Evolutionary conservation across 164 flowering plant genomes (phyloP).

Genomic region (Tetrastigma voinierianum): DNA sequence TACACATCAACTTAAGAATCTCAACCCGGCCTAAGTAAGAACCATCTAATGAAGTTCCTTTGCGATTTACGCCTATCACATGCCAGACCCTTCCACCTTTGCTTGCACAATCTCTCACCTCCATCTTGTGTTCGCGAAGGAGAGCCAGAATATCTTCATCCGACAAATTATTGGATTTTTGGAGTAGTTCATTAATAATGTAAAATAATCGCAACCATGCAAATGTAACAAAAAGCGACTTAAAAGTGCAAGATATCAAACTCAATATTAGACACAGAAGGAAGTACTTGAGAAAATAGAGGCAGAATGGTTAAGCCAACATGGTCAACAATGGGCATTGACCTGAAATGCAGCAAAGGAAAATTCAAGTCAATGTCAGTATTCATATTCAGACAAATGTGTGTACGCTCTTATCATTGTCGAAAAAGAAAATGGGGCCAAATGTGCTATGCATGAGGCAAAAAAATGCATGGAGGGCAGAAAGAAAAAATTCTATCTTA

Average conservation of each 20-base stretch:
- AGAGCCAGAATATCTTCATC: constrained; percentile 68
- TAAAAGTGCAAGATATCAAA: not conserved
- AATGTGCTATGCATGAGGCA: too few relatives aligned
- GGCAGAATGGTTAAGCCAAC: constrained; percentile 98
- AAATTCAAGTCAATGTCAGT: not conserved
- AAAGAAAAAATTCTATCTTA: too few relatives aligned
- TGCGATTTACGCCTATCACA: constrained; percentile 93
- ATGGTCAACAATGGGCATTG: constrained; percentile 95
- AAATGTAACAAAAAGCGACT: not conserved
- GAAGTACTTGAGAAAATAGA: constrained; percentile 80
- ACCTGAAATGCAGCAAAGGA: constrained; percentile 53
- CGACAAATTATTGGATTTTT: constrained; percentile 58
- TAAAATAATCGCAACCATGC: not conserved
- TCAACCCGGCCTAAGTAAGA: not conserved
- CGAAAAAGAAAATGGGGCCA: too few relatives aligned
- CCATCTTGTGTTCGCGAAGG: constrained; percentile 93
- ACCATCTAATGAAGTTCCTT: not conserved
- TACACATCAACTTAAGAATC: too few relatives aligned
- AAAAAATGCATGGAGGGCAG: too few relatives aligned
- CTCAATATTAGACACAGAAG: not conserved
- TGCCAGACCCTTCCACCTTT: constrained; percentile 99
- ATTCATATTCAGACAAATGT: not conserved
- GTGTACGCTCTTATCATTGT: too few relatives aligned
- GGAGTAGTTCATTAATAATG: constrained; percentile 64
- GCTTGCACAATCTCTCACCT: constrained; percentile 98